These are phyloP conservation scores for Carpinus fangiana DNA, from an alignment of 306 rosid genomes.

Conservation along the genomic window DNA sequence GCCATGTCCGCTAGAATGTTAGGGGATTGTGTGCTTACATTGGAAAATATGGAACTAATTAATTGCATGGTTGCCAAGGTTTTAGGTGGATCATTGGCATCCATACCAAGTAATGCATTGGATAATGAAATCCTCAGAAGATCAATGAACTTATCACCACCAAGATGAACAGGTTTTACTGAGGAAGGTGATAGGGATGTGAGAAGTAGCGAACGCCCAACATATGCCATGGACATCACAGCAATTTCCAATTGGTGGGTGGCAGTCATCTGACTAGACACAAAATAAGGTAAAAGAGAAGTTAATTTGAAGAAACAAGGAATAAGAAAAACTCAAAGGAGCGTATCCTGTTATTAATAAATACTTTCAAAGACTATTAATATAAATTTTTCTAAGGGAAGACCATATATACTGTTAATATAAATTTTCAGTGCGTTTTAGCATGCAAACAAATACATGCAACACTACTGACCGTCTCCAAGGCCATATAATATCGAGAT, in stretches of 20 bases:
- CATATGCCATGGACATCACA: constrained; percentile 92
- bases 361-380: constrained; percentile 19
- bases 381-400: neutral
- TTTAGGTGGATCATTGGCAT: constrained; percentile 99
- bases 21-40: constrained; percentile 56
- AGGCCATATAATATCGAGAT: constrained; percentile 93
- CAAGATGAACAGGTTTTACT: constrained; percentile 48
- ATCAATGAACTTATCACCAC: constrained; percentile 62
- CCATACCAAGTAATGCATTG: constrained; percentile 98
- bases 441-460: constrained; percentile 30
- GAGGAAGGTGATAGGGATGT: constrained; percentile 61
- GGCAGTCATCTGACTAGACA: constrained; percentile 92
- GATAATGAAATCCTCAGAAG: constrained; percentile 91
- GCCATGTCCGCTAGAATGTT: constrained; percentile 6
- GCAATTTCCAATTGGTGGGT: constrained; percentile 99
- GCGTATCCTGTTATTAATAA: neutral
- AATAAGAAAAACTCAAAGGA: constrained; percentile 17
- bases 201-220: constrained; percentile 86
- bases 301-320: constrained; percentile 32
- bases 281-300: constrained; percentile 44
- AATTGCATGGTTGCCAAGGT: constrained; percentile 98
- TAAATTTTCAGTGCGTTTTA: constrained; percentile 18
- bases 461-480: constrained; percentile 88
- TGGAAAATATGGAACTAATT: constrained; percentile 90
- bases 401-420: constrained; percentile 10